Percentiles rank a stretch among this genome's conserved stretches.
Evolutionary conservation across 2,329 filamentous ascomycete species (phyloP).

Genomic region (Aspergillus pseudoglaucus): DNA sequence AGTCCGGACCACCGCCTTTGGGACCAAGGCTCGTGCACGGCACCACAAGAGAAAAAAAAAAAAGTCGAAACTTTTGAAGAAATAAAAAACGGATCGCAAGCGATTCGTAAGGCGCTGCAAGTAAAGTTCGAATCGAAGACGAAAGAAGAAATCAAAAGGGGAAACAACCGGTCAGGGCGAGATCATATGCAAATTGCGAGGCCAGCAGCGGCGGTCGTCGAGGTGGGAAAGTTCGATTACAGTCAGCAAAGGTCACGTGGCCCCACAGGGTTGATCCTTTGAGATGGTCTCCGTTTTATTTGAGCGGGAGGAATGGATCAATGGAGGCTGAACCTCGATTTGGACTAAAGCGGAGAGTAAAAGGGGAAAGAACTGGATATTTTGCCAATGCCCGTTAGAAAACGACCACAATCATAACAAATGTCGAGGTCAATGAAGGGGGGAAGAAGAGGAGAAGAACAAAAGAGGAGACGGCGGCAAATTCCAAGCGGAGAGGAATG

Average conservation of each 20-base stretch:
- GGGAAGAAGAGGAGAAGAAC: constrained; percentile 2
- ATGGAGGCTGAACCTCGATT: no score
- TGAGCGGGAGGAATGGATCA: no score
- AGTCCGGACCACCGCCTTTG: constrained; percentile 19
- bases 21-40: constrained; percentile 18
- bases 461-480: constrained; percentile 1
- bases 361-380: neutral
- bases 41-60: constrained; percentile 4
- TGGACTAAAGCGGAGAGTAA: neutral
- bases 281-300: neutral
- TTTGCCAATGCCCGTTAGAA: no score
- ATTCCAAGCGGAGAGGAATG: neutral
- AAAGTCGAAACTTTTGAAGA: neutral
- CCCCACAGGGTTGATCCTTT: neutral
- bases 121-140: neutral
- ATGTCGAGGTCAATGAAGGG: constrained; percentile 1
- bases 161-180: neutral
- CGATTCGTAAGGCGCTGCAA: neutral
- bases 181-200: constrained; percentile 7
- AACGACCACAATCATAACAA: neutral
- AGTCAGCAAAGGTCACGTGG: constrained; percentile 11
- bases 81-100: constrained; percentile 1
- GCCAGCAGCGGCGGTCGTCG: constrained; percentile 16
- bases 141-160: neutral
- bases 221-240: neutral